A percentile compares a stretch with the other conserved stretches of the same genome.
Evolutionary conservation across 495 filamentous ascomycete genomes (phyloP).

Genomic region (Terfezia boudieri): DNA sequence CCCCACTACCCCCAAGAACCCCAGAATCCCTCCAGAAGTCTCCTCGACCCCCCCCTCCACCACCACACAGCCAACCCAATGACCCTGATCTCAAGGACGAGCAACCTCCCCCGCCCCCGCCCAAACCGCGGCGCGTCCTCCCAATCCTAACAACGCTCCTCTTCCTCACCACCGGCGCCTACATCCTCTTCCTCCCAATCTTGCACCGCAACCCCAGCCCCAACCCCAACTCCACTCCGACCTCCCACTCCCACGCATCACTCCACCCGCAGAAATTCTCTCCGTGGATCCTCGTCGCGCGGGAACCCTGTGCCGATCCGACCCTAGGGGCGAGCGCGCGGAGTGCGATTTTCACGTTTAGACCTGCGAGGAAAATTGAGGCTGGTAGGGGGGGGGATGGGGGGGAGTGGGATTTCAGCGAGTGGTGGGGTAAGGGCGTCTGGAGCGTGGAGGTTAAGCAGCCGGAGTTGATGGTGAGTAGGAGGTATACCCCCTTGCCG

Average conservation of each 20-base stretch:
- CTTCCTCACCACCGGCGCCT: too few relatives aligned
- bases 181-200: too few relatives aligned
- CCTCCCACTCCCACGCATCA: background rate
- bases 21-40: too few relatives aligned
- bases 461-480: conserved; percentile 68
- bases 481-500: conserved; percentile 76
- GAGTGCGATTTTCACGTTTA: background rate
- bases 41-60: too few relatives aligned
- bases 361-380: background rate
- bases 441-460: conserved; percentile 62
- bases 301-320: background rate
- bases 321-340: background rate
- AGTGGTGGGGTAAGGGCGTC: background rate
- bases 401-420: background rate
- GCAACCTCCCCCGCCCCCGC: too few relatives aligned
- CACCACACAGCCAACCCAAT: too few relatives aligned
- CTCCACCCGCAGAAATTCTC: background rate
- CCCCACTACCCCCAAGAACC: too few relatives aligned
- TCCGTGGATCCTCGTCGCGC: background rate
- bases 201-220: too few relatives aligned
- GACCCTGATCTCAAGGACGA: too few relatives aligned
- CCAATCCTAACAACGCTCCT: too few relatives aligned
- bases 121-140: too few relatives aligned
- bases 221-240: background rate
- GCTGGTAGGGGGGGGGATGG: background rate